Base-by-base conservation (phyloP, 306 rosid genomes). In the Lupinus albus region DNA sequence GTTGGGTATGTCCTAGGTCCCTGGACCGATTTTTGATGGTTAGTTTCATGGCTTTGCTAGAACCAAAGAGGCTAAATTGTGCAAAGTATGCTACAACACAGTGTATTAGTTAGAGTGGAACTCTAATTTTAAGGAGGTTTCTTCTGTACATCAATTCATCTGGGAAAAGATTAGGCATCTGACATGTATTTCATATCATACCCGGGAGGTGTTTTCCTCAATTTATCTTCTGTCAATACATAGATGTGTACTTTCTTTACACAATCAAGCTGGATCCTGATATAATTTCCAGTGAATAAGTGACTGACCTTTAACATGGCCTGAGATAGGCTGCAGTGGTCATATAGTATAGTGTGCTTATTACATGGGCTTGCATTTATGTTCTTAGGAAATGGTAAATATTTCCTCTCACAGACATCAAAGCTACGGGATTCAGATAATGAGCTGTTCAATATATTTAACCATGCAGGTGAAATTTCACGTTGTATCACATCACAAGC, bases 391-490 rank as follows among this genome's bases (percentile, higher is more conserved):
- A 62, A 17, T 67, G 38, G 36, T 51, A 20, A 20, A 11, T 49
- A 25, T 49, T n/a, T 21, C 41, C 68, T 46, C 50, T 42, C 54
- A 6, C 60, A 70, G 59, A 16, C 61, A 70, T 46, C 55, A 63
- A 53, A 62, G 36, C 41, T 21, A 21, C 67, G 16, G 32, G 72
- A 42, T 38, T 54, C 44, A 18, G 48, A 53, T 57, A 32, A 45
- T 57, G 10, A 42, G 32, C 71, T 46, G 62, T 58, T 15, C 49
- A 11, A 33, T 42, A 48, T 77, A 36, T 53, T 25, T 67, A 57
- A 70, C 61, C 41, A 35, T 36, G 35, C 88, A 89, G 98, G 98
- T 93, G 67, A 88, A 76, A 57, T 93, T 93, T 76, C 91, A 93
- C 69, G 75, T 88, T 72, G 74, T 83, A 61, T 89, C 97, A 58